Evolutionary conservation across 2,329 filamentous ascomycete species (phyloP), one percentile per base, ranked within the genome.

Genomic region (Ophiognomonia clavigignenti-juglandacearum): DNA sequence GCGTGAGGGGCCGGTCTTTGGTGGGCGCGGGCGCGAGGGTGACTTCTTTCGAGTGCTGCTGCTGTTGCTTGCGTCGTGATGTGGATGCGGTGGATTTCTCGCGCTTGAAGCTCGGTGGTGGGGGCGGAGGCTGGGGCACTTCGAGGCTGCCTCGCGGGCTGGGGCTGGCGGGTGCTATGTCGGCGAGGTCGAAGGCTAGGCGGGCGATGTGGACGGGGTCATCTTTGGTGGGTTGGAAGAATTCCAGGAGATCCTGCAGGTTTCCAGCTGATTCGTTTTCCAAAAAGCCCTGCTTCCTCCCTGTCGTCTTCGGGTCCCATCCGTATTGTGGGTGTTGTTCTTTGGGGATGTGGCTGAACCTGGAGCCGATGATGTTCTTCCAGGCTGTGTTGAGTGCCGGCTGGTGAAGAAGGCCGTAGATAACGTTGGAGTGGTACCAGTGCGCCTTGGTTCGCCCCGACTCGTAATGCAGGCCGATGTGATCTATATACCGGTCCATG

Each of bases 391-490:
- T 73, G 36, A 85, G 75, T 27, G 76, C 71, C 1, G 80, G 75
- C 58, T 86, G 82, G 57, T 84, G 82, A n/a, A 86, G 67, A 10
- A 85, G 67, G 6, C 80, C 82, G 54, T 84, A 82, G 40, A 86
- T 76, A 49, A 85, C 81, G 38, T 82, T 80, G 2, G 80, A 83
- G 58, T 85, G 82, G 67, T 82, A 79, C 82, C 82, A 86, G 55
- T 85, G 81, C 18, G 71, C 68, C 57, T 82, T 81, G 52, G 78
- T 80, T 63, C 80, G 74, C 42, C 78, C 77, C 16, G 71, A 69
- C 59, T 85, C 82, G 56, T 83, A 85, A 56, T 86, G 82, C n/a
- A 74, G 69, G 18, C 81, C 81, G 27, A 86, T 80, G 54, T 86
- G 82, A 57, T 85, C 80, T 51, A 84, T 82, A 57, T 84, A 78